Conservation (phyloP, 371 early-diverging fungal species). For the Rhizopus sp. region DNA sequence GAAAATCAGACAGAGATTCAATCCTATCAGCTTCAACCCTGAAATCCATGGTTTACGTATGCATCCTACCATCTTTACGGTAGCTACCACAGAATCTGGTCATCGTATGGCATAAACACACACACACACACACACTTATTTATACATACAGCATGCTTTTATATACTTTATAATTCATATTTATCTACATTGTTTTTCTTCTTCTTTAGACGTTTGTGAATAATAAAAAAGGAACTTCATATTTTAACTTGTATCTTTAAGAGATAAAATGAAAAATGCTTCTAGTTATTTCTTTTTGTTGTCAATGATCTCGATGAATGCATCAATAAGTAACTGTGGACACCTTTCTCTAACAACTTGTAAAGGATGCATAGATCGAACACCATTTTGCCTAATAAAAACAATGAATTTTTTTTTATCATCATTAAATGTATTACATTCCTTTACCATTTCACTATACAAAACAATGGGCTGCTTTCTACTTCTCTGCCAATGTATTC, state of each 20-base stretch:
- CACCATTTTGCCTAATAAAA: slow-evolving; percentile 16
- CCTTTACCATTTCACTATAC: slow-evolving; percentile 18
- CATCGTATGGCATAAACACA: not conserved
- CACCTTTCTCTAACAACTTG: slow-evolving; percentile 14
- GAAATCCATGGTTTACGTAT: slow-evolving; percentile 80
- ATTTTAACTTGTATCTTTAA: no score
- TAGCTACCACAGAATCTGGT: slow-evolving; percentile 11
- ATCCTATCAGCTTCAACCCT: slow-evolving; percentile 66
- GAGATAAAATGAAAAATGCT: no score
- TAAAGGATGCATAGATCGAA: slow-evolving; percentile 16
- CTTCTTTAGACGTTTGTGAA: not conserved
- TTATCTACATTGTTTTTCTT: not conserved
- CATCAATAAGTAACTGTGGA: slow-evolving; percentile 8
- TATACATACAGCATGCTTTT: no score
- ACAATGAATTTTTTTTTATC: not conserved
- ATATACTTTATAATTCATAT: no score
- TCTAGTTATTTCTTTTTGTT: not conserved
- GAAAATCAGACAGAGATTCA: slow-evolving; percentile 52
- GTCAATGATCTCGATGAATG: not conserved
- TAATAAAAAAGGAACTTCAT: not conserved
- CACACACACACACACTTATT: no score
- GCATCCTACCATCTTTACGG: slow-evolving; percentile 57
- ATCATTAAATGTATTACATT: not conserved
- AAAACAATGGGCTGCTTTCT: slow-evolving; percentile 9
- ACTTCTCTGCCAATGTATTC: slow-evolving; percentile 21